phyloP scores from a whole-genome alignment of 306 rosid species.

The Citrullus amarus region DNA sequence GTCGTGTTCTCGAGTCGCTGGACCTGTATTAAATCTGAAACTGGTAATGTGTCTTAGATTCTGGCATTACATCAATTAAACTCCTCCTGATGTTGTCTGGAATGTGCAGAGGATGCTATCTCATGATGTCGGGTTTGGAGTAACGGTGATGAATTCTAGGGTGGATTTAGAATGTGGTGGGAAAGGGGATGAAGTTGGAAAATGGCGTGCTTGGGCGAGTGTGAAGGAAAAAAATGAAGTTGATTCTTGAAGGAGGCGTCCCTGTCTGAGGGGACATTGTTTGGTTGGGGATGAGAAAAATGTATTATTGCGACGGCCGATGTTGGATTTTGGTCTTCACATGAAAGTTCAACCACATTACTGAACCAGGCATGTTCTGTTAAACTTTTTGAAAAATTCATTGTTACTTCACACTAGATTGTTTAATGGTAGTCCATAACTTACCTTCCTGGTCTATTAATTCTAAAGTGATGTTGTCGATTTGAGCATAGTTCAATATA shows the following conservation, averaged over 20 bases:
- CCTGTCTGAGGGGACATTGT: background rate
- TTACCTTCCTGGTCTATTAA: background rate
- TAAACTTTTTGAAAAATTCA: background rate
- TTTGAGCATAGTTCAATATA: no score
- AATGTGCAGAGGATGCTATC: background rate
- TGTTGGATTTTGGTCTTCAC: background rate
- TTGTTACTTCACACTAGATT: background rate
- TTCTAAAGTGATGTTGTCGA: background rate
- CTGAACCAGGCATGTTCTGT: background rate
- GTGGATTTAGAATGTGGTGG: no score
- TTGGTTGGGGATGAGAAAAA: background rate
- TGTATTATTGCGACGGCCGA: background rate
- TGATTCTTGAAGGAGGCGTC: background rate
- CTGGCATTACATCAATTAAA: background rate
- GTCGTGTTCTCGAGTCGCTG: slow-evolving; percentile 80
- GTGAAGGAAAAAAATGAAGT: background rate
- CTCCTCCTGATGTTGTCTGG: background rate
- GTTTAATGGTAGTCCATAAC: background rate
- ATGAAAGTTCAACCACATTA: background rate
- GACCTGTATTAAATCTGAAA: slow-evolving; percentile 44
- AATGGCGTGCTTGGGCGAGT: background rate
- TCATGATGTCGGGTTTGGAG: background rate
- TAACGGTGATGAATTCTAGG: background rate
- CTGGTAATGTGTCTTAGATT: background rate
- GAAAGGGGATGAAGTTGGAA: background rate